Base-by-base conservation (phyloP, 768 basidiomycete species). In the Naganishia randhawae region DNA sequence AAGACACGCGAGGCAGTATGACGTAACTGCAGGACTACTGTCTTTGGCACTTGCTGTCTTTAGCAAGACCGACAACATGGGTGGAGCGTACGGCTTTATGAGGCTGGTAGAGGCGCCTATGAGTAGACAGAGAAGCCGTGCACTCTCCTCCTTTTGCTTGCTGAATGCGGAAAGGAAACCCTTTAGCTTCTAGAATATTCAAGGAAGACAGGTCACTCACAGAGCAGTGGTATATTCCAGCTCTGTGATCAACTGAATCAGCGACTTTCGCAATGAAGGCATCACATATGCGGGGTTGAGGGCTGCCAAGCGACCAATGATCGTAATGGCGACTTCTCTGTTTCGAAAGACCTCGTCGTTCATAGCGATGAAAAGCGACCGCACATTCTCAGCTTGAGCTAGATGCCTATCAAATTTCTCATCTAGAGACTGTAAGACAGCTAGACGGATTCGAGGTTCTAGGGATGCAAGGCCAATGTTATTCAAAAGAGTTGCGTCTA, bases 221-320 rank as follows among this genome's bases (percentile, higher is more conserved):
- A 83, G 83, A 61, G 92, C 87, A 1, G 90, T 93, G 3, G 93
- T 92, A 76, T 97, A 98, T 81, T 98, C 94, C 41, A 99, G 82
- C 81, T 98, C 96, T 0, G 96, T 98, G 67, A 99, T 83, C 8
- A 99, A 85, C 77, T 98, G 95, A 65, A 98, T 96, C 68, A 99
- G 83, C 1, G 93, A 88, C 80, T 98, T 98, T 53, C 96, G 86
- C 27, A 99, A 83, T 3, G 92, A 92, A 10, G 96, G 95, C 89
- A 99, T 97, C 22, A 99, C 93, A 82, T 97, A 96, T 17, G 96
- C 96, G 0, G 96, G 96, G 75, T 99, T 99, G 80, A 95, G 91
- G 73, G 87, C 86, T 3, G 94, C 91, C 29, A 99, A 85, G 31
- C 96, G 87, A 0, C 96, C 96, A 68, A 99, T 97, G 70, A 98